A percentile compares a stretch with the other conserved stretches of the same genome.
Evolutionary conservation across 495 filamentous ascomycete genomes (phyloP).

Genomic region (Penicillium bovifimosum): DNA sequence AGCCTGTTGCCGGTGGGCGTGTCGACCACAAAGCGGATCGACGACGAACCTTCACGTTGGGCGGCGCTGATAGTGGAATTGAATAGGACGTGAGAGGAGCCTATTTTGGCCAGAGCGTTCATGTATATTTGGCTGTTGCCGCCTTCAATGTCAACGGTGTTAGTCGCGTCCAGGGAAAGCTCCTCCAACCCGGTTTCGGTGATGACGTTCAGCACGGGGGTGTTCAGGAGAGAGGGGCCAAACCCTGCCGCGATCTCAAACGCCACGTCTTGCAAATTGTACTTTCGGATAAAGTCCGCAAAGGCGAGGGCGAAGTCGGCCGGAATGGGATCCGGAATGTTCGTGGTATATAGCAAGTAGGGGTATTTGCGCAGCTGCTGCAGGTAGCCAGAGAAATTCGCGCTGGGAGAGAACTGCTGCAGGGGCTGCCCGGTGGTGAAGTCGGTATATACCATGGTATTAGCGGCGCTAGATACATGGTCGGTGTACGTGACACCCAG

Average conservation of each 20-base stretch:
- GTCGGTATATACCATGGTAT: conserved; percentile 2
- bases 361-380: conserved; percentile 38
- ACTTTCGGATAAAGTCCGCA: conserved; percentile 41
- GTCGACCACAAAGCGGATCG: conserved; percentile 21
- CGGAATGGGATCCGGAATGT: conserved; percentile 43
- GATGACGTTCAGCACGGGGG: too few relatives aligned
- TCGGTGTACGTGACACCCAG: conserved; percentile 11
- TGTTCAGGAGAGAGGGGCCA: neutral
- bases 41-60: too few relatives aligned
- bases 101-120: conserved; percentile 25
- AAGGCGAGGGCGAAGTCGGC: conserved; percentile 46
- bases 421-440: conserved; percentile 11
- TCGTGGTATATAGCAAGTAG: conserved; percentile 31
- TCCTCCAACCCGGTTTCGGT: too few relatives aligned
- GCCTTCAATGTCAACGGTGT: too few relatives aligned
- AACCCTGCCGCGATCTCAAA: conserved; percentile 20
- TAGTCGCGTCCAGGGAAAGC: too few relatives aligned
- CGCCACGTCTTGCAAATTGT: conserved; percentile 28
- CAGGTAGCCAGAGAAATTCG: conserved; percentile 19
- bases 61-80: too few relatives aligned
- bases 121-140: conserved; percentile 25
- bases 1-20: conserved; percentile 34
- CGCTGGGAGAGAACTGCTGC: conserved; percentile 17
- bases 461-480: neutral
- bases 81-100: too few relatives aligned